A percentile compares a stretch with the other conserved stretches of the same genome.
Conservation (phyloP, 306 rosid genomes). For the Begonia peltatifolia region DNA sequence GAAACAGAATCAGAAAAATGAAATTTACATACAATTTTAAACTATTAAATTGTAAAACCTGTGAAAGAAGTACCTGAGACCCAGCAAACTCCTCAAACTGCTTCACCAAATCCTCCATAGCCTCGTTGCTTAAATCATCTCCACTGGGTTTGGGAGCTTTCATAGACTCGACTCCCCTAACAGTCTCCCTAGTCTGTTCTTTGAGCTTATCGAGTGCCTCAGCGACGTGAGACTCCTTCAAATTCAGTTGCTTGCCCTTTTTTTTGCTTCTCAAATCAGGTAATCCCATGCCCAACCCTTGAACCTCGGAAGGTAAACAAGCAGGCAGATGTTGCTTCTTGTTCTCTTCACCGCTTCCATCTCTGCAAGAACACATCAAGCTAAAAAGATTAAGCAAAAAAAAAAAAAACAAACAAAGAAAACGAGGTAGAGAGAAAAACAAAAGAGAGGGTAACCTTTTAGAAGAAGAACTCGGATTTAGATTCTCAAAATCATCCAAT, state of each 20-base stretch:
- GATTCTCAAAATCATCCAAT: conserved; percentile 75
- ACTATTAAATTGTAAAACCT: background rate
- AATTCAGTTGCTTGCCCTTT: conserved; percentile 57
- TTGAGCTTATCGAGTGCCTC: conserved; percentile 76
- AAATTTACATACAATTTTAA: too few relatives aligned
- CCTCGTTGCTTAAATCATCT: conserved; percentile 49
- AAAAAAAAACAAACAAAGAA: background rate
- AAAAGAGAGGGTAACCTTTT: conserved; percentile 28
- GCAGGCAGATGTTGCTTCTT: conserved; percentile 21
- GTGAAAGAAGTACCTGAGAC: conserved; percentile 39
- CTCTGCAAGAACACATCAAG: conserved; percentile 9
- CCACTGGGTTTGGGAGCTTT: conserved; percentile 20
- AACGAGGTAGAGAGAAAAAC: background rate
- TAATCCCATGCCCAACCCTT: conserved; percentile 75
- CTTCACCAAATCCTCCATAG: conserved; percentile 93
- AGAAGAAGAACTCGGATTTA: conserved; percentile 39
- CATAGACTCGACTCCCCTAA: conserved; percentile 55
- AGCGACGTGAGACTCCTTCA: conserved; percentile 57
- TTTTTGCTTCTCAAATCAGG: conserved; percentile 73
- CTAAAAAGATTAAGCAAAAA: background rate
- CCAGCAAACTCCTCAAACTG: conserved; percentile 78
- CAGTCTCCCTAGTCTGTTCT: conserved; percentile 72
- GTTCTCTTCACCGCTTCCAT: conserved; percentile 16
- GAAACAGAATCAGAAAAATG: background rate
- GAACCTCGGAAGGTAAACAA: conserved; percentile 41